Percentiles rank a stretch among this genome's conserved stretches.
These are phyloP conservation scores for Trypanosoma cruzi DNA, from an alignment of 208 protist species.

Conservation along the genomic window DNA sequence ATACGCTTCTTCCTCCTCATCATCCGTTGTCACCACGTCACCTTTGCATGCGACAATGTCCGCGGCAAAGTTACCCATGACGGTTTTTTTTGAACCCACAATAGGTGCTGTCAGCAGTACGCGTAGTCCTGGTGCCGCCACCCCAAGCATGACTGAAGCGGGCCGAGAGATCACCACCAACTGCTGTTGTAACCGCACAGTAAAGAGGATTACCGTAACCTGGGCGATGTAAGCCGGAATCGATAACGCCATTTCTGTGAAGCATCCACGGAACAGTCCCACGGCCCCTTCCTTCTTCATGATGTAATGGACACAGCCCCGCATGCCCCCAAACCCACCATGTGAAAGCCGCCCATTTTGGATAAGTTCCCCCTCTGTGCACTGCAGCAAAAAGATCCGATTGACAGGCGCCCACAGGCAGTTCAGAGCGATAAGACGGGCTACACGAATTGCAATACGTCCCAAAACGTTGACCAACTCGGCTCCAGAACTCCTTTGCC, in stretches of 20 bases:
- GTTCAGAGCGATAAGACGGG: slow-evolving; percentile 1
- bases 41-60: slow-evolving; percentile 23
- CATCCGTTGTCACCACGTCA: not conserved
- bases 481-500: not conserved
- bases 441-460: not conserved
- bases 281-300: slow-evolving; percentile 26
- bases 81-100: slow-evolving; percentile 9
- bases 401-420: slow-evolving; percentile 13
- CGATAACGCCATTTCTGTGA: slow-evolving; percentile 11
- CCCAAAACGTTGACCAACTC: not conserved
- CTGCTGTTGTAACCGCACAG: slow-evolving; percentile 3
- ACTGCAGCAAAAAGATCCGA: slow-evolving; percentile 25
- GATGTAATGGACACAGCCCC: slow-evolving; percentile 20
- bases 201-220: not conserved
- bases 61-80: slow-evolving; percentile 20
- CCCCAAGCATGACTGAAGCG: not conserved
- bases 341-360: slow-evolving; percentile 16
- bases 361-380: slow-evolving; percentile 22
- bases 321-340: slow-evolving; percentile 27
- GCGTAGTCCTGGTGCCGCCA: slow-evolving; percentile 14
- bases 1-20: slow-evolving; percentile 21
- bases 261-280: slow-evolving; percentile 18
- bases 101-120: slow-evolving; percentile 16
- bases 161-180: slow-evolving; percentile 1
- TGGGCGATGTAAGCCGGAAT: slow-evolving; percentile 4